Base-by-base conservation (phyloP, 345 rosid species). In the Populus pruinosa region DNA sequence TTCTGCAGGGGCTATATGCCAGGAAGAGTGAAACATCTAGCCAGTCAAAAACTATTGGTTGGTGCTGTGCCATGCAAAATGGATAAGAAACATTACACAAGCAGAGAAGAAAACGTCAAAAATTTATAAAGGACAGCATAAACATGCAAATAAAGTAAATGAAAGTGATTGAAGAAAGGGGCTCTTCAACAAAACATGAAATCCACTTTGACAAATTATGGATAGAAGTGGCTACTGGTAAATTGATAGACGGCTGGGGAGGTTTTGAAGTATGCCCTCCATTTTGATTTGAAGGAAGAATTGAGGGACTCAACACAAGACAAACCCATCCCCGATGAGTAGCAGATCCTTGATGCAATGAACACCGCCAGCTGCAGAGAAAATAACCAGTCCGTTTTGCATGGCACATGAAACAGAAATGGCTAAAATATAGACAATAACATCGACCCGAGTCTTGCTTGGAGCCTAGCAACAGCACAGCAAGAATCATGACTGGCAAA, bases 91-190 rank as follows among this genome's bases (percentile, higher is more conserved):
- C 68, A 59, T 59, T 67, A 47, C 17, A 68, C 21, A 76, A 70
- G 25, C 72, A 74, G 29, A 35, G 55, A 71, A 18, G 27, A 21
- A 3, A 18, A 67, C 72, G 36, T 67, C 79, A 79, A 76, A 61
- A 53, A 63, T 47, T 47, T 17, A 41, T 47, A 43, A 77, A 76
- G 80, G 33, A 66, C 21, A n/a, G 67, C 72, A 75, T 67, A 55
- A 61, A 53, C 44, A 38, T 38, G 56, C 16, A n/a, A 49, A 50
- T 18, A 12, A 31, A 62, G 25, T 4, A 11, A 38, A 33, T 33
- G 38, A 56, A 71, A 63, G 78, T 33, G 59, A 71, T 55, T 43
- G 66, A 20, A 64, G 84, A 77, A 64, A 76, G 66, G 21, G 44
- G 69, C 72, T 16, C 44, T 10, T 41, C 64, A 23, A 23, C 29